Evolutionary conservation across 257 asterid species (phyloP).

Genomic region (Perilla frutescens): DNA sequence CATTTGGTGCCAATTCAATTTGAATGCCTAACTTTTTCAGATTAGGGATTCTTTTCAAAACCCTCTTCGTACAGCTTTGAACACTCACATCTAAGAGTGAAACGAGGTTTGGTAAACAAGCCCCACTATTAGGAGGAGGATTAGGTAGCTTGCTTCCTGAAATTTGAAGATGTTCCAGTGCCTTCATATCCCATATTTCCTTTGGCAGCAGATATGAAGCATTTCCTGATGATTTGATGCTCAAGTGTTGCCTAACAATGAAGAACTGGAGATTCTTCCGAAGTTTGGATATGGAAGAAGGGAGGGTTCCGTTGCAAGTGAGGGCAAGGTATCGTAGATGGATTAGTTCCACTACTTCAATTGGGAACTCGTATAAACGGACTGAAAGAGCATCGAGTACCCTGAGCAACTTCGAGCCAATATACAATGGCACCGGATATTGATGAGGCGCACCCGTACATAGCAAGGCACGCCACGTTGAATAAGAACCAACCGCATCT

Average conservation of each 20-base stretch:
- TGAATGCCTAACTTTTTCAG: conserved; percentile 24
- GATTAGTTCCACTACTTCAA: not conserved
- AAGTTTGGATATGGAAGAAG: conserved; percentile 29
- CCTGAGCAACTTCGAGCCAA: conserved; percentile 13
- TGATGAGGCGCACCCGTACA: not conserved
- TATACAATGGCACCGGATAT: conserved; percentile 1
- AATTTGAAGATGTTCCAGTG: conserved; percentile 26
- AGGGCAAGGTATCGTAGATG: conserved; percentile 26
- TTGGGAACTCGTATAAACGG: conserved; percentile 19
- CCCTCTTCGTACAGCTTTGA: not conserved
- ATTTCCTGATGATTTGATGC: not conserved
- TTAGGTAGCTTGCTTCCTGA: not conserved
- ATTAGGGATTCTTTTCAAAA: conserved; percentile 7
- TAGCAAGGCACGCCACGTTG: not conserved
- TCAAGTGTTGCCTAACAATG: conserved; percentile 17
- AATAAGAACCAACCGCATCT: not conserved
- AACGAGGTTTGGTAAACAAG: not conserved
- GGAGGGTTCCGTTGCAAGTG: conserved; percentile 16
- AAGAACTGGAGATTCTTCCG: conserved; percentile 28
- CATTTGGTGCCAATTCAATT: not conserved
- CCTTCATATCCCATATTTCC: conserved; percentile 24
- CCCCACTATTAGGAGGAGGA: not conserved
- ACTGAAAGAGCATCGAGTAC: conserved; percentile 18
- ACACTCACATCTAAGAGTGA: conserved; percentile 23
- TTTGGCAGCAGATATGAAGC: not conserved